These are phyloP conservation scores for Botryotinia convoluta DNA, from an alignment of 2,329 filamentous ascomycete species.

Conservation along the genomic window DNA sequence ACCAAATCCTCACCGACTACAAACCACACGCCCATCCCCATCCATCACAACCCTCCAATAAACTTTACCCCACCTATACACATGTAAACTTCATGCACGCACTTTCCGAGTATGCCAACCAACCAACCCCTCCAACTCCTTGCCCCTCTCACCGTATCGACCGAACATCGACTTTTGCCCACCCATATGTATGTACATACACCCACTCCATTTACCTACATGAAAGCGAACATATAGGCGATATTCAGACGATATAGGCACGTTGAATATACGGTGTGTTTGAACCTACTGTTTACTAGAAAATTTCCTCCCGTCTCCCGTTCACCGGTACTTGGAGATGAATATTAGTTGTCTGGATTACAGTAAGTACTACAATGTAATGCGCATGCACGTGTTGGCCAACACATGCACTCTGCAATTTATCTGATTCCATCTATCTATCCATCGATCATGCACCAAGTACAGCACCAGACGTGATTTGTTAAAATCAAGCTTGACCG, in stretches of 20 bases:
- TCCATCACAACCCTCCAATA: background rate
- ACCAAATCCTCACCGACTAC: slow-evolving; percentile 7
- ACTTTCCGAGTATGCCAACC: background rate
- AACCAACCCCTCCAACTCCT: slow-evolving; percentile 2
- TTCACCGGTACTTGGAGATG: background rate
- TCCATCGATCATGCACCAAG: background rate
- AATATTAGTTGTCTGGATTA: background rate
- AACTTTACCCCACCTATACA: background rate
- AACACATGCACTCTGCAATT: background rate
- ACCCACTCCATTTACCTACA: background rate
- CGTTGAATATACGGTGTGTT: slow-evolving; percentile 8
- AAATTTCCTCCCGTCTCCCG: background rate
- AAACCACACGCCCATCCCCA: slow-evolving; percentile 1
- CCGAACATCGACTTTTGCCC: background rate
- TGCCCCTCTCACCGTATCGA: slow-evolving; percentile 4
- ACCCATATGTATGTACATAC: background rate
- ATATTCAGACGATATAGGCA: background rate
- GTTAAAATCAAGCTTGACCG: background rate
- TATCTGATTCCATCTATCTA: background rate
- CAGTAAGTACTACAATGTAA: background rate
- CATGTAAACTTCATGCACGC: background rate
- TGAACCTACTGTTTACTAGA: slow-evolving; percentile 3
- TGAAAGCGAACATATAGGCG: background rate
- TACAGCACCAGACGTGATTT: background rate
- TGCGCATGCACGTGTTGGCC: background rate